These are phyloP conservation scores for Hypoxylon intermedium DNA, from an alignment of 495 filamentous ascomycete genomes.

Conservation along the genomic window DNA sequence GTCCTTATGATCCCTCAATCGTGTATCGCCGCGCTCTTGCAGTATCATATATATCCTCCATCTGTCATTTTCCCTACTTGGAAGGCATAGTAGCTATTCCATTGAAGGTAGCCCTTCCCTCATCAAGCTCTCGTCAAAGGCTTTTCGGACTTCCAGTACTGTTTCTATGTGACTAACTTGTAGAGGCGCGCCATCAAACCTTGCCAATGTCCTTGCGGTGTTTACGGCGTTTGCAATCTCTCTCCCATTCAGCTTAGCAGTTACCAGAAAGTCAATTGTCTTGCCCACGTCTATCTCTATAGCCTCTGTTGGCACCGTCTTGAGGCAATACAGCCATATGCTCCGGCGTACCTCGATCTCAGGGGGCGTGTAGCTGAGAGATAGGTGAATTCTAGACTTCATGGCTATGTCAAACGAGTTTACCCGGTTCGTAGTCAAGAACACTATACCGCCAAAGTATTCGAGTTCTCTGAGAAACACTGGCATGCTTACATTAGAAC, in stretches of 20 bases:
- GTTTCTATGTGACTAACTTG: slow-evolving; percentile 52
- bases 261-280: slow-evolving; percentile 45
- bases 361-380: slow-evolving; percentile 45
- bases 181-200: slow-evolving; percentile 46
- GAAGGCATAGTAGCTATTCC: background rate
- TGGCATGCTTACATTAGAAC: slow-evolving; percentile 67
- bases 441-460: slow-evolving; percentile 56
- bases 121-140: slow-evolving; percentile 33
- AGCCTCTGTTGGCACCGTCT: slow-evolving; percentile 11
- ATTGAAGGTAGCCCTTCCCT: slow-evolving; percentile 1
- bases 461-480: slow-evolving; percentile 55
- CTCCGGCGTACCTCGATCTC: slow-evolving; percentile 36
- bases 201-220: slow-evolving; percentile 53
- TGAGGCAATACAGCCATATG: slow-evolving; percentile 43
- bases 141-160: slow-evolving; percentile 52
- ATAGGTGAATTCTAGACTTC: slow-evolving; percentile 58
- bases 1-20: too few relatives aligned
- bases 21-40: too few relatives aligned
- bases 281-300: slow-evolving; percentile 35
- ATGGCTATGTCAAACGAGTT: slow-evolving; percentile 63
- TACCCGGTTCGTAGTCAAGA: slow-evolving; percentile 61
- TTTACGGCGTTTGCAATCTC: slow-evolving; percentile 73
- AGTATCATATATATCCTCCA: too few relatives aligned
- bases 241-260: slow-evolving; percentile 62
- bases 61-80: too few relatives aligned